These are phyloP conservation scores for Brasenia schreberi DNA, from an alignment of 164 flowering plant species.

Conservation along the genomic window DNA sequence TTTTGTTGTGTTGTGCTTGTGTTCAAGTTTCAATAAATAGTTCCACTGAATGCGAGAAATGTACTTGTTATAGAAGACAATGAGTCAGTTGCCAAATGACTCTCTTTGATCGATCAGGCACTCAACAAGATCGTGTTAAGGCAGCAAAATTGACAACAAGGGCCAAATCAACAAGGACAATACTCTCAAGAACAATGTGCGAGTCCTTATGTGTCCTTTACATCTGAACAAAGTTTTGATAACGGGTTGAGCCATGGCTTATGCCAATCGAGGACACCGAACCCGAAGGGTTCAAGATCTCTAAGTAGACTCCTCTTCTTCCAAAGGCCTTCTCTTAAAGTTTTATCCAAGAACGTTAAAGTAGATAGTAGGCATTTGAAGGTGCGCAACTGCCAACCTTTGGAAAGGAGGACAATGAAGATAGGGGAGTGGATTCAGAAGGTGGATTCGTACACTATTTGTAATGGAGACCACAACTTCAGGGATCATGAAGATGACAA, in stretches of 20 bases:
- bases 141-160: constrained; percentile 7
- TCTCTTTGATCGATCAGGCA: constrained; percentile 58
- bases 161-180: neutral
- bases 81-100: constrained; percentile 87
- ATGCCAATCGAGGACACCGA: constrained; percentile 5
- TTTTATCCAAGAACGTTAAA: constrained; percentile 33
- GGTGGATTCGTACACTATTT: neutral
- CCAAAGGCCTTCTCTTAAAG: constrained; percentile 70
- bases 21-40: constrained; percentile 94
- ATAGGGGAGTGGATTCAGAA: constrained; percentile 8
- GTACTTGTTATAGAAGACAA: constrained; percentile 79
- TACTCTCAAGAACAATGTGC: neutral
- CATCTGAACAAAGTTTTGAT: too few relatives aligned
- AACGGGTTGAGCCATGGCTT: constrained; percentile 13
- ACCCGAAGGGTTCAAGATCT: constrained; percentile 15
- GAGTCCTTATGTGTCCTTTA: too few relatives aligned
- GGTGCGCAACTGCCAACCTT: constrained; percentile 52
- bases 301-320: constrained; percentile 29
- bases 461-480: neutral
- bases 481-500: neutral
- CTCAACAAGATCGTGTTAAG: constrained; percentile 30
- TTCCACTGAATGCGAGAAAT: constrained; percentile 90
- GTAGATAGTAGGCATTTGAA: constrained; percentile 50
- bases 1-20: neutral
- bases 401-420: constrained; percentile 22